A percentile compares a stretch with the other conserved stretches of the same genome.
Conservation (phyloP, 1,139 yeast genomes). For the Debaryomyces psychrophilus region DNA sequence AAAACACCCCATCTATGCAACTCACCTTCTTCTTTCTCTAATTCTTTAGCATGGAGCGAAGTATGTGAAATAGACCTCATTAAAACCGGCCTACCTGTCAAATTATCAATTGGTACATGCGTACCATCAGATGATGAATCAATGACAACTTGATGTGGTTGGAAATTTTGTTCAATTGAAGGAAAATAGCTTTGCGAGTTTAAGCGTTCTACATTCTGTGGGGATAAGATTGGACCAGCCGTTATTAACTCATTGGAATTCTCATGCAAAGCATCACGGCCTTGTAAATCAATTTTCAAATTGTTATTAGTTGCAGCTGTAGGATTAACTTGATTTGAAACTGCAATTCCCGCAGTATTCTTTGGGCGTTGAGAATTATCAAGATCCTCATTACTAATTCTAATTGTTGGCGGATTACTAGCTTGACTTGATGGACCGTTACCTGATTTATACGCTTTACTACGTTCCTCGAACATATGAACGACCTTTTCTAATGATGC, state of each 20-base stretch:
- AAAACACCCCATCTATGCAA: slow-evolving; percentile 81
- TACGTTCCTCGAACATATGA: slow-evolving; percentile 48
- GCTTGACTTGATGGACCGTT: neutral
- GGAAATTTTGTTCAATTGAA: slow-evolving; percentile 32
- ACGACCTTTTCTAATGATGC: slow-evolving; percentile 47
- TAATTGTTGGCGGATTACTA: slow-evolving; percentile 4
- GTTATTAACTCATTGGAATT: slow-evolving; percentile 54
- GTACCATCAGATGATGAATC: slow-evolving; percentile 60
- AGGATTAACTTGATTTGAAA: neutral
- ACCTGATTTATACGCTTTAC: slow-evolving; percentile 18
- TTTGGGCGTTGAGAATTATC: neutral
- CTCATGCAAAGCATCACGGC: slow-evolving; percentile 45
- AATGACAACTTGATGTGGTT: slow-evolving; percentile 72
- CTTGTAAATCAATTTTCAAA: slow-evolving; percentile 6
- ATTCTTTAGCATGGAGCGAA: slow-evolving; percentile 67
- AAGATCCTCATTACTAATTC: neutral
- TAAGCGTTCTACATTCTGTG: slow-evolving; percentile 31
- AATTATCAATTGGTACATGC: slow-evolving; percentile 61
- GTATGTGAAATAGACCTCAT: slow-evolving; percentile 67
- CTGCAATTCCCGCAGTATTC: neutral
- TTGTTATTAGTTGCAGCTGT: neutral
- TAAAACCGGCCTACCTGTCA: slow-evolving; percentile 72
- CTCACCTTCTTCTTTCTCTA: slow-evolving; percentile 91
- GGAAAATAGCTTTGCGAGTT: slow-evolving; percentile 29
- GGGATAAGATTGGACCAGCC: slow-evolving; percentile 59